Conservation (phyloP, 176 grass and related monocot species). For the Pontederia paniculata region DNA sequence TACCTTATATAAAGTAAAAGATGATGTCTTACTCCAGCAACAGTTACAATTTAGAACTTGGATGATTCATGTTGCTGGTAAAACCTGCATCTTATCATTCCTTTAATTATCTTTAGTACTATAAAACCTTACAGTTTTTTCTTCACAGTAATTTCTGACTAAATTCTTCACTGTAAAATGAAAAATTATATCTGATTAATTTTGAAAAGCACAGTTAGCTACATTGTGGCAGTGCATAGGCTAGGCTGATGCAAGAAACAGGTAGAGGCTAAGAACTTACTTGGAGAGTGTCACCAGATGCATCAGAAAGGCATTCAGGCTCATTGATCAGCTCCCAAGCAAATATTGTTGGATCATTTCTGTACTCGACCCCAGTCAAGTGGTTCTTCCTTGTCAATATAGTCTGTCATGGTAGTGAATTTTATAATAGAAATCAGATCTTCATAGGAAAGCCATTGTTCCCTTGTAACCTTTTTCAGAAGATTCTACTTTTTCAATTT, state of each 20-base stretch:
- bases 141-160: too few species aligned
- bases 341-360: conserved; percentile 70
- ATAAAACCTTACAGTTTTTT: too few species aligned
- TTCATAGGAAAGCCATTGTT: background rate
- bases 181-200: background rate
- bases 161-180: background rate
- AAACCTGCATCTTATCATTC: too few species aligned
- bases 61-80: too few species aligned
- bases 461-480: too few species aligned
- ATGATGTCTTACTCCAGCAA: too few species aligned
- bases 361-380: conserved; percentile 25
- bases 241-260: too few species aligned
- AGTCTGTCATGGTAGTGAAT: background rate
- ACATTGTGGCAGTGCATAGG: background rate
- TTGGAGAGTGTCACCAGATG: conserved; percentile 84
- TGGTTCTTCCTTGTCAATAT: conserved; percentile 26
- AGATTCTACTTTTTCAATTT: too few species aligned
- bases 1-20: too few species aligned
- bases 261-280: conserved; percentile 19
- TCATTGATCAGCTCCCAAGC: conserved; percentile 99
- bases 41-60: too few species aligned
- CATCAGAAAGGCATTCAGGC: conserved; percentile 69
- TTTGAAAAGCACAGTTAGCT: background rate
- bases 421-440: background rate
- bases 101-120: too few species aligned